These are phyloP conservation scores for Ceratorhiza oryzae-sativae DNA, from an alignment of 1,284 basidiomycete species.

Conservation along the genomic window DNA sequence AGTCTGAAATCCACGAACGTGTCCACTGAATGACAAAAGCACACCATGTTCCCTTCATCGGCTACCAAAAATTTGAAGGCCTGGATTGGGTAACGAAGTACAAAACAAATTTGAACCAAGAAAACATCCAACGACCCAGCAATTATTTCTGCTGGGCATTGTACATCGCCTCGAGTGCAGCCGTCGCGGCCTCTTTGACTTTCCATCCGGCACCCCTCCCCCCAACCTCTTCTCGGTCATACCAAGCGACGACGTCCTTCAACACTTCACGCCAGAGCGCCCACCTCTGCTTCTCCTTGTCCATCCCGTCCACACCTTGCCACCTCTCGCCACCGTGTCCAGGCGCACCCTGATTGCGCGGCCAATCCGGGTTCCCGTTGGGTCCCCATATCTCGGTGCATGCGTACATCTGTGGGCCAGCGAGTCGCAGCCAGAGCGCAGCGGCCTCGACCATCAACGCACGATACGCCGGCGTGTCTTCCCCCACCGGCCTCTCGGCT, in stretches of 20 bases:
- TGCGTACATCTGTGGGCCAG: slow-evolving; percentile 15
- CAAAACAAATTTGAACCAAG: neutral
- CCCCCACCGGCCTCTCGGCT: neutral
- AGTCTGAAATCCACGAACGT: neutral
- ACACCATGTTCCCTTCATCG: neutral
- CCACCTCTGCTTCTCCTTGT: slow-evolving; percentile 32
- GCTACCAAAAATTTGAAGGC: neutral
- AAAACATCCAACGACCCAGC: neutral
- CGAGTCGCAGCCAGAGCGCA: slow-evolving; percentile 4
- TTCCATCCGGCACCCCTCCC: slow-evolving; percentile 25
- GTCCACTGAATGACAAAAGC: neutral
- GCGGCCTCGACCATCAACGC: slow-evolving; percentile 23
- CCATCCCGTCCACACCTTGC: slow-evolving; percentile 33
- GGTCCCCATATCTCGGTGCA: slow-evolving; percentile 34
- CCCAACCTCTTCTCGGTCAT: slow-evolving; percentile 24
- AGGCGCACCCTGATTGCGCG: slow-evolving; percentile 10
- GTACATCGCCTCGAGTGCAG: slow-evolving; percentile 25
- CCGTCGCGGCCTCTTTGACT: neutral
- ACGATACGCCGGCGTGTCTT: slow-evolving; percentile 26
- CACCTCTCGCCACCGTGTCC: slow-evolving; percentile 23
- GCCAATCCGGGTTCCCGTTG: slow-evolving; percentile 35
- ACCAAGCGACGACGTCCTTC: slow-evolving; percentile 15
- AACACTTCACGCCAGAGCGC: slow-evolving; percentile 22
- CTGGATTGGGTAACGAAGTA: neutral
- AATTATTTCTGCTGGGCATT: slow-evolving; percentile 4